phyloP scores from a whole-genome alignment of 2,329 filamentous ascomycete species.

The Coniella lustricola region DNA sequence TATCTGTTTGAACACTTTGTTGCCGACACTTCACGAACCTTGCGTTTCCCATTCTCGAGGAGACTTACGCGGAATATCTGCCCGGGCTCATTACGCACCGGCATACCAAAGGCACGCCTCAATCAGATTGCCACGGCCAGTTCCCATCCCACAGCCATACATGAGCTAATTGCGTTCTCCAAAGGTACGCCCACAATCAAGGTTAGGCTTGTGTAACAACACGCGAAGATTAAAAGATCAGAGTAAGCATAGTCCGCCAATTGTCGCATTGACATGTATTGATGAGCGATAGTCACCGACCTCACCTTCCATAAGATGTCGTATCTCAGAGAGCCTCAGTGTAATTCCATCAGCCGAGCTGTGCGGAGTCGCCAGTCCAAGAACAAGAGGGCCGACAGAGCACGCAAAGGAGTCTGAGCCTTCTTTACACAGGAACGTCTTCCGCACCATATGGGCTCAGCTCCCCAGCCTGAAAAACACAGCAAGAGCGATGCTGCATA shows the following conservation, averaged over 20 bases:
- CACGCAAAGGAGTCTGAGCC: conserved; percentile 29
- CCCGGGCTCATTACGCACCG: too few relatives aligned
- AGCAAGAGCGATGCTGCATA: too few relatives aligned
- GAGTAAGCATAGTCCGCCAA: not conserved
- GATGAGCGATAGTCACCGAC: conserved; percentile 36
- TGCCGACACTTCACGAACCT: too few relatives aligned
- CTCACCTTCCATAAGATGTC: conserved; percentile 46
- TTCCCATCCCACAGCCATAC: conserved; percentile 4
- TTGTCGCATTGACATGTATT: not conserved
- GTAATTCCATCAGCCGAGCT: conserved; percentile 14
- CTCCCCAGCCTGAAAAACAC: too few relatives aligned
- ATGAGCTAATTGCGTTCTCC: not conserved
- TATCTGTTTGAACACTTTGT: too few relatives aligned
- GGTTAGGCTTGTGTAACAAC: conserved; percentile 39
- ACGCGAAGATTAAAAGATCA: conserved; percentile 20
- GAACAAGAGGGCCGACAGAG: conserved; percentile 24
- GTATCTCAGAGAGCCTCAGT: conserved; percentile 29
- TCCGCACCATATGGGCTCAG: not conserved
- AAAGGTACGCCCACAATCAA: conserved; percentile 31
- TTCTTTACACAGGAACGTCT: conserved; percentile 26
- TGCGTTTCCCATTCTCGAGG: too few relatives aligned
- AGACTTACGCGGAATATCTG: too few relatives aligned
- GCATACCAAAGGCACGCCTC: too few relatives aligned
- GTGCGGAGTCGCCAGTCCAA: conserved; percentile 18
- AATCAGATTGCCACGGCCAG: too few relatives aligned